These are phyloP conservation scores for Malassezia dermatis DNA, from an alignment of 1,284 basidiomycete genomes.

Conservation along the genomic window DNA sequence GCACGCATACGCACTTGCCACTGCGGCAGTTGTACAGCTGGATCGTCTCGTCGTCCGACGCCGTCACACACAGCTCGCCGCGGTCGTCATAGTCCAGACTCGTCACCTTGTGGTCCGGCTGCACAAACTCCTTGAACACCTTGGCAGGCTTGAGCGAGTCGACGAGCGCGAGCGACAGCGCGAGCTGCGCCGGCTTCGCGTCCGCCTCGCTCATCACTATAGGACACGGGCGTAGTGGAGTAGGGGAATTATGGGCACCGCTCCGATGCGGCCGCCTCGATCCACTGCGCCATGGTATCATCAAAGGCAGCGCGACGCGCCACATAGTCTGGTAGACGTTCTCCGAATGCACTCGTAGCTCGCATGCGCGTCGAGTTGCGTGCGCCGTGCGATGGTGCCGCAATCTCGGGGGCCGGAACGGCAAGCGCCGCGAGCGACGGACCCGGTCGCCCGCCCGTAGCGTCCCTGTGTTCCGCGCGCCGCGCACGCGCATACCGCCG, in stretches of 20 bases:
- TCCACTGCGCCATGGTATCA: conserved; percentile 10
- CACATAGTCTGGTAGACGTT: conserved; percentile 11
- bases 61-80: conserved; percentile 74
- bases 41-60: conserved; percentile 86
- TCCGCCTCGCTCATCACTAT: not conserved
- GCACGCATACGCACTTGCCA: conserved; percentile 65
- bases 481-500: not conserved
- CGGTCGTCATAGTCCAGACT: conserved; percentile 80
- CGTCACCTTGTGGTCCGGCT: conserved; percentile 55
- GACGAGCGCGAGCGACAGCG: conserved; percentile 23
- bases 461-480: not conserved
- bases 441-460: not conserved
- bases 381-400: not conserved
- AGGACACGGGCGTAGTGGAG: not conserved
- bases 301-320: conserved; percentile 6
- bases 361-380: not conserved
- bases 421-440: not conserved
- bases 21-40: conserved; percentile 74
- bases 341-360: conserved; percentile 9
- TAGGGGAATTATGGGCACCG: conserved; percentile 9
- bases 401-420: not conserved
- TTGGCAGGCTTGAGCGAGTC: conserved; percentile 66
- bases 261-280: not conserved
- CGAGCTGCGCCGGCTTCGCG: conserved; percentile 7
- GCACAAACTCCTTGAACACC: conserved; percentile 56